A percentile compares a stretch with the other conserved stretches of the same genome.
phyloP scores from a whole-genome alignment of 768 basidiomycete species.

The Dioszegia crocea region DNA sequence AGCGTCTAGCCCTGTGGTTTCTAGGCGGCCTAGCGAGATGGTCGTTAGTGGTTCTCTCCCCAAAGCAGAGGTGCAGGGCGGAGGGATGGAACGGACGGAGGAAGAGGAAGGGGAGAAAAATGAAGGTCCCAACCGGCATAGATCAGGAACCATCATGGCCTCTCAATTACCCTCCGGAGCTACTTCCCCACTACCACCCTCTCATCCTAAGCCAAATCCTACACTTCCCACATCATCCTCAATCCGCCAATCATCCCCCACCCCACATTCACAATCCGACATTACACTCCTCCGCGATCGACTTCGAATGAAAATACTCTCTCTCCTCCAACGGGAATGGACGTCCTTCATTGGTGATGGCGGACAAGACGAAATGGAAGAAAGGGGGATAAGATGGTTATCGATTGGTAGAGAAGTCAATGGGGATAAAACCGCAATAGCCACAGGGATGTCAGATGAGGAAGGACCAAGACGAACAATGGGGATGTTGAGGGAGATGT shows the following conservation, averaged over 20 bases:
- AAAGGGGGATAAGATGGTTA: slow-evolving; percentile 10
- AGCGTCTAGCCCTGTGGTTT: background rate
- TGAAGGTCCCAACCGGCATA: background rate
- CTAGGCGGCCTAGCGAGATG: background rate
- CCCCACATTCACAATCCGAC: background rate
- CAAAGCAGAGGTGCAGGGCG: too few relatives aligned
- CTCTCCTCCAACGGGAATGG: slow-evolving; percentile 9
- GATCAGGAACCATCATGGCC: background rate
- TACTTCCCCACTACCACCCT: background rate
- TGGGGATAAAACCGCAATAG: background rate
- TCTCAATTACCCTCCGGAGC: background rate
- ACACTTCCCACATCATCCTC: too few relatives aligned
- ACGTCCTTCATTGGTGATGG: background rate
- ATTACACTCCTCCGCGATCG: background rate
- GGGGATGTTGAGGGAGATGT: slow-evolving; percentile 8
- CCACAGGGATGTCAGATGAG: background rate
- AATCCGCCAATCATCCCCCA: too few relatives aligned
- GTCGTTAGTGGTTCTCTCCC: too few relatives aligned
- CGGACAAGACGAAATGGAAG: slow-evolving; percentile 7
- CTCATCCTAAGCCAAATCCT: background rate
- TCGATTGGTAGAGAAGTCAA: too few relatives aligned
- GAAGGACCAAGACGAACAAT: background rate
- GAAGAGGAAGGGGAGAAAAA: background rate
- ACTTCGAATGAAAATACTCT: slow-evolving; percentile 7
- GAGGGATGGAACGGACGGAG: too few relatives aligned